These are phyloP conservation scores for Populus euphratica DNA, from an alignment of 345 rosid species.

Conservation along the genomic window DNA sequence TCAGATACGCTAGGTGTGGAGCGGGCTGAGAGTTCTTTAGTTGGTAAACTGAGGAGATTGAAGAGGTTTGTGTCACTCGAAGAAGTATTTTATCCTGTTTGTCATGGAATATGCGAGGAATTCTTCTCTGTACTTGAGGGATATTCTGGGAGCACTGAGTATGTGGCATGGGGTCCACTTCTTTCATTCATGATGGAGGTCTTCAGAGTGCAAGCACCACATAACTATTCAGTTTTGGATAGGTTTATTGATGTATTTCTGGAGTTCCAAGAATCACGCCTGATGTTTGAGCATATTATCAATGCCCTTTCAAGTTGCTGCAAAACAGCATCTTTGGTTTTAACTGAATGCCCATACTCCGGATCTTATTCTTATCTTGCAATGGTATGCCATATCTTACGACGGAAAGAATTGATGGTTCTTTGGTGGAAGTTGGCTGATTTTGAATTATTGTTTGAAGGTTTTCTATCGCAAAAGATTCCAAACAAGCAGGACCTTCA, in stretches of 20 bases:
- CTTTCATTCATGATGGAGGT: conserved; percentile 73
- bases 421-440: conserved; percentile 80
- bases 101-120: conserved; percentile 66
- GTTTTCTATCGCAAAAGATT: conserved; percentile 70
- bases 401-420: conserved; percentile 70
- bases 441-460: conserved; percentile 76
- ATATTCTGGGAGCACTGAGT: conserved; percentile 54
- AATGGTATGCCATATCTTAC: conserved; percentile 73
- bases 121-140: conserved; percentile 55
- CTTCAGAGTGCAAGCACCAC: conserved; percentile 66
- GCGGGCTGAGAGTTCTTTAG: conserved; percentile 53
- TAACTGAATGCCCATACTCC: conserved; percentile 87
- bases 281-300: conserved; percentile 58
- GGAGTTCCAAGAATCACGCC: conserved; percentile 52
- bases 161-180: conserved; percentile 71
- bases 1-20: conserved; percentile 47
- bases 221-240: conserved; percentile 67
- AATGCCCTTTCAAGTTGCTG: conserved; percentile 77
- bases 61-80: conserved; percentile 73
- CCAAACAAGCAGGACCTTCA: conserved; percentile 86
- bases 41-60: conserved; percentile 65
- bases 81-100: conserved; percentile 69
- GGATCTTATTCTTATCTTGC: conserved; percentile 90
- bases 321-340: conserved; percentile 56
- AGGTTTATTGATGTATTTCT: conserved; percentile 62